Conservation (phyloP, 306 rosid species). For the Mimosa bimucronata region DNA sequence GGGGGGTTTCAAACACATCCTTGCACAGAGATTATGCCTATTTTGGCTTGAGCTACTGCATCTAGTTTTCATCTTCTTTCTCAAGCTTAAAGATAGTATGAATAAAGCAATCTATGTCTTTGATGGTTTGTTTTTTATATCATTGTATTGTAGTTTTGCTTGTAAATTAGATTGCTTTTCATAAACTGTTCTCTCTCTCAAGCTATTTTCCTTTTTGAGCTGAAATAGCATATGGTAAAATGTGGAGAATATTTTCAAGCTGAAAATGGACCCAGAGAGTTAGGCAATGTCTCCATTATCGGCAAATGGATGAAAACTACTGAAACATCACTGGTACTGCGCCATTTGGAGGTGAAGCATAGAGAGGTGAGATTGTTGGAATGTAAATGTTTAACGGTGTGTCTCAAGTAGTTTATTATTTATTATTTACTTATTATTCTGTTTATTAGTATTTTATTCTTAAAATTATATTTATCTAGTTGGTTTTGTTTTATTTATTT, state of each 20-base stretch:
- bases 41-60: background rate
- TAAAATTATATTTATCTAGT: background rate
- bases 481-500: background rate
- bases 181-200: background rate
- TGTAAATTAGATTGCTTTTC: background rate
- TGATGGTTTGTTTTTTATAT: background rate
- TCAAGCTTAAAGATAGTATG: background rate
- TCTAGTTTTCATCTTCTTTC: background rate
- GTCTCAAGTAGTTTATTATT: background rate
- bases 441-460: background rate
- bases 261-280: conserved; percentile 87
- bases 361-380: conserved; percentile 58
- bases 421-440: background rate
- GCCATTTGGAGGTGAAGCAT: conserved; percentile 71
- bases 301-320: conserved; percentile 73
- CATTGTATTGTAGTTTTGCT: background rate
- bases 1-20: background rate
- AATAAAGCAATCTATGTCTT: background rate
- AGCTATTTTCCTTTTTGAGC: background rate
- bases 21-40: background rate
- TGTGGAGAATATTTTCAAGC: conserved; percentile 95
- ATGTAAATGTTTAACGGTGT: background rate
- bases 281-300: conserved; percentile 68
- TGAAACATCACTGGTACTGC: conserved; percentile 64
- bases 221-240: conserved; percentile 56